Evolutionary conservation across 805 yeast genomes (phyloP), one percentile per base, ranked within the genome.

Genomic region (Kockiozyma suomiensis): DNA sequence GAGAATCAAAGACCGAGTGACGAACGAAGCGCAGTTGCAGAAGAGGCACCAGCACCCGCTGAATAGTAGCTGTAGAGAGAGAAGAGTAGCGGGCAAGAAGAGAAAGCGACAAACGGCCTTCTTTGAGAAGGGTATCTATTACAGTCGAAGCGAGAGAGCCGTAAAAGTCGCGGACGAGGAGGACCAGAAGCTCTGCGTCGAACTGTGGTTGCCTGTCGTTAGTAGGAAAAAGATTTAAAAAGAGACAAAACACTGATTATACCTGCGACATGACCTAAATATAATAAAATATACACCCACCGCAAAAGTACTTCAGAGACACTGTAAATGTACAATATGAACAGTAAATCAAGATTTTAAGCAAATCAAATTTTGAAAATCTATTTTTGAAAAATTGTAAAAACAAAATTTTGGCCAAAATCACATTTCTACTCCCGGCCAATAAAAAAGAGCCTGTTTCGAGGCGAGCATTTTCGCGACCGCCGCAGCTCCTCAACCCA

Each of bases 11-110:
- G 17, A 74, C 75, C 84, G 91, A 85, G 69, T 84, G 84, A 25
- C 80, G 80, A 8, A 89, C 85, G 72, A 96, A 87, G 60, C 88
- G 83, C 63, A 90, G 77, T 73, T 93, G 97, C 42, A 92, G 79
- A 68, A 93, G 75, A 6, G 92, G 82, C 3, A 89, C 96, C 45
- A 93, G 76, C 0, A 88, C 78, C 35, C 86, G 81, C 65, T 85
- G 85, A 19, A 89, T 82, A 13, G 80, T 74, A 13, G 81, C 72
- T 0, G 76, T 54, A 0, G 86, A 81, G 50, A 87, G 70, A 7
- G 75, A 73, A 1, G 86, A 76, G 53, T 75, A 74, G 28, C 73
- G 70, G 45, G 80, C 72, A 23, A 91, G 66, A 50, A 88, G 90
- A 25, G 72, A 72, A 1, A 85, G 78, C 0, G 83, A 79, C 37